Percentiles rank a stretch among this genome's conserved stretches.
phyloP scores from a whole-genome alignment of 768 basidiomycete species.

The Mycena capillaripes region DNA sequence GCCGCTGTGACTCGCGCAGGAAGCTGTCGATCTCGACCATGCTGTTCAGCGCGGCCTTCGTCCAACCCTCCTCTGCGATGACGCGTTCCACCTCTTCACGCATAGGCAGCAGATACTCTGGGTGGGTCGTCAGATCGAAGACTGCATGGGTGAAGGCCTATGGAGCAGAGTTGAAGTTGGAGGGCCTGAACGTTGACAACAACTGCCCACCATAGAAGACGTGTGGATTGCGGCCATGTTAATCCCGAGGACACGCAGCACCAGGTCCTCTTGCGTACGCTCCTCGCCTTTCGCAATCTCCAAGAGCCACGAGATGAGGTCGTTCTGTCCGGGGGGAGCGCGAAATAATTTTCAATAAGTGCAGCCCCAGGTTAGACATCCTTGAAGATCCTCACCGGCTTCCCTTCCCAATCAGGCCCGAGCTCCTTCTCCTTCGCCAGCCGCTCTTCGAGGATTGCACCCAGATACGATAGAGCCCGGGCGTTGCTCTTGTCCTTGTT shows the following conservation, averaged over 20 bases:
- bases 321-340: too few relatives aligned
- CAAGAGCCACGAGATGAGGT: slow-evolving; percentile 50
- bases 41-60: slow-evolving; percentile 54
- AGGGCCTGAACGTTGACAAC: neutral
- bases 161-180: neutral
- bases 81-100: slow-evolving; percentile 67
- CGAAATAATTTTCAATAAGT: too few relatives aligned
- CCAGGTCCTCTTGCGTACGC: slow-evolving; percentile 26
- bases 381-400: slow-evolving; percentile 11
- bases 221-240: slow-evolving; percentile 54
- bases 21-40: slow-evolving; percentile 63
- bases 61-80: slow-evolving; percentile 62
- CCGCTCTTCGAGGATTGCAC: slow-evolving; percentile 12
- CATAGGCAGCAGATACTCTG: slow-evolving; percentile 52
- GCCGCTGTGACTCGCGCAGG: slow-evolving; percentile 56
- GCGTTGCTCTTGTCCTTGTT: neutral
- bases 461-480: neutral
- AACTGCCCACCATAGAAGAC: slow-evolving; percentile 46
- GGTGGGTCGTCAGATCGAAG: slow-evolving; percentile 50
- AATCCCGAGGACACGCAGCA: slow-evolving; percentile 42
- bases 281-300: slow-evolving; percentile 38
- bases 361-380: neutral
- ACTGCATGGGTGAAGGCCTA: slow-evolving; percentile 54
- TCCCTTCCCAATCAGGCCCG: slow-evolving; percentile 22
- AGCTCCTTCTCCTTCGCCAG: slow-evolving; percentile 20